Conservation (phyloP, 2,329 filamentous ascomycete genomes). For the Colletotrichum sp. region DNA sequence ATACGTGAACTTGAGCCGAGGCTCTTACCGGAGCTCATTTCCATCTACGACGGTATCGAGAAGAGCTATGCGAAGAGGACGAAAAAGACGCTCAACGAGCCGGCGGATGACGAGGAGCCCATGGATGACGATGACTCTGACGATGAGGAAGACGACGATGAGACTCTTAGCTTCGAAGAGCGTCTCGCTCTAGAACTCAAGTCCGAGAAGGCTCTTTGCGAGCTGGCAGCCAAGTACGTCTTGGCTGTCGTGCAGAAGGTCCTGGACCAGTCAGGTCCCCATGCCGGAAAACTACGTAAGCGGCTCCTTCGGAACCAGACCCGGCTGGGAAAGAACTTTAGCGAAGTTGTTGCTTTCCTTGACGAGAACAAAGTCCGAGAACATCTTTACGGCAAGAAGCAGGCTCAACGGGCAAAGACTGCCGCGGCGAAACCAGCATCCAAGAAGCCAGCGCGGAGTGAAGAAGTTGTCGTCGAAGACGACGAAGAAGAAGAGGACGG, state of each 20-base stretch:
- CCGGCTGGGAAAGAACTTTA: slow-evolving; percentile 85
- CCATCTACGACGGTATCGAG: slow-evolving; percentile 80
- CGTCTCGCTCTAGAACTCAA: slow-evolving; percentile 71
- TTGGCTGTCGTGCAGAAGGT: slow-evolving; percentile 78
- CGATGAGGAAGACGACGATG: slow-evolving; percentile 59
- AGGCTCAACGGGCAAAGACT: slow-evolving; percentile 29
- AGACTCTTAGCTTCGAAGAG: slow-evolving; percentile 60
- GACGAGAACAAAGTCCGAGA: slow-evolving; percentile 70
- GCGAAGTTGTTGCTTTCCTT: slow-evolving; percentile 80
- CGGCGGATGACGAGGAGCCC: slow-evolving; percentile 76
- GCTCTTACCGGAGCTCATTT: slow-evolving; percentile 70
- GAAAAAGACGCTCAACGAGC: slow-evolving; percentile 66
- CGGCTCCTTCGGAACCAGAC: slow-evolving; percentile 79
- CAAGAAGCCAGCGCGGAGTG: slow-evolving; percentile 46
- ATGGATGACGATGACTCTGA: slow-evolving; percentile 66
- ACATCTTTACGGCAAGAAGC: slow-evolving; percentile 36
- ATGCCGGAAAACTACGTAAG: slow-evolving; percentile 69
- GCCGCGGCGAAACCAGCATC: slow-evolving; percentile 45
- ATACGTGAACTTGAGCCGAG: slow-evolving; percentile 72
- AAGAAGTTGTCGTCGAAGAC: slow-evolving; percentile 51
- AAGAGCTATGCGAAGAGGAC: slow-evolving; percentile 76
- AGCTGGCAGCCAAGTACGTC: slow-evolving; percentile 84
- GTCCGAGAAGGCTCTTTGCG: slow-evolving; percentile 85
- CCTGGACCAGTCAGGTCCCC: slow-evolving; percentile 67
- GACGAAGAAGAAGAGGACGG: slow-evolving; percentile 45